Percentiles rank a stretch among this genome's conserved stretches.
Conservation (phyloP, 441 rosid species). For the Pelargonium fulgidum region DNA sequence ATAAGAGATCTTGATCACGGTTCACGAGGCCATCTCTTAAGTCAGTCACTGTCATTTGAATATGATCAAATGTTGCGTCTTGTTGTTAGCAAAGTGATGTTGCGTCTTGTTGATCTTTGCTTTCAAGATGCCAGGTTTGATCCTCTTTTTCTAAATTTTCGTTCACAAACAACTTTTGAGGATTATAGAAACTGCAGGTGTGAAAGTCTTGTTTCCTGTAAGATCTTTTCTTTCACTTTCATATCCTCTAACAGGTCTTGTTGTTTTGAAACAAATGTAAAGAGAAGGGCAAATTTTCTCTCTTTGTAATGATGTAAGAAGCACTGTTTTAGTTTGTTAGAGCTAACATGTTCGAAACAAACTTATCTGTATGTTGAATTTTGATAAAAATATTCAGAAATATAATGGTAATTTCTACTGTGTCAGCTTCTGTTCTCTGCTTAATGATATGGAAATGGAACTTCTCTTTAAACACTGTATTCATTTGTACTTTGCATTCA, state of each 20-base stretch:
- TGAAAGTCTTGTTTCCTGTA: too few species aligned
- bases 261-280: background rate
- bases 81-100: background rate
- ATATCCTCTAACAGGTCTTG: too few species aligned
- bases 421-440: background rate
- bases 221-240: too few species aligned
- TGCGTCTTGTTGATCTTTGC: background rate
- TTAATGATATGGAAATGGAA: background rate
- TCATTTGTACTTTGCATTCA: background rate
- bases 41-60: background rate
- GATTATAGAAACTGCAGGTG: too few species aligned
- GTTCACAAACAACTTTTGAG: background rate
- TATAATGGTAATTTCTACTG: background rate
- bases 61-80: background rate
- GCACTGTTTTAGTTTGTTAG: background rate
- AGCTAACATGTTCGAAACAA: background rate
- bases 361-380: background rate
- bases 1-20: background rate
- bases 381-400: background rate
- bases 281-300: background rate
- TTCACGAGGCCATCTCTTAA: background rate
- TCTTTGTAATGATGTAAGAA: background rate
- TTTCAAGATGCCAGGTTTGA: background rate
- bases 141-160: background rate
- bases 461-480: background rate